A percentile compares a stretch with the other conserved stretches of the same genome.
These are phyloP conservation scores for Paramyrothecium sp. DNA, from an alignment of 2,329 filamentous ascomycete species.

Conservation along the genomic window DNA sequence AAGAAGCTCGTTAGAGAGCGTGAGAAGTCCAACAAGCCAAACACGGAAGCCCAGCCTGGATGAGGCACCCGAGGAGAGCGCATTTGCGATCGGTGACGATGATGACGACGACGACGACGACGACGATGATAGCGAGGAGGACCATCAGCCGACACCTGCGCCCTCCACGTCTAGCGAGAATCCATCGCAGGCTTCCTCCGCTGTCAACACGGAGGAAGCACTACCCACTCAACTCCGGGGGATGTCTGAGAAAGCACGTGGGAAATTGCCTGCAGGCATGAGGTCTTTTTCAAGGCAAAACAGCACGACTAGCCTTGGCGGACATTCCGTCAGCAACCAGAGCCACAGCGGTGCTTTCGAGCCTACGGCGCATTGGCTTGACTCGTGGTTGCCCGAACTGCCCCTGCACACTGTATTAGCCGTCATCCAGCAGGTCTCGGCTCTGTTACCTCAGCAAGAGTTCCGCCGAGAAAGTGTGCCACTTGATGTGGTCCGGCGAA, in stretches of 20 bases:
- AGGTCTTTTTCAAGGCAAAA: conserved; percentile 87
- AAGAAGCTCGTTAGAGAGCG: conserved; percentile 66
- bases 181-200: conserved; percentile 66
- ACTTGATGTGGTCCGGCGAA: conserved; percentile 48
- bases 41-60: conserved; percentile 24
- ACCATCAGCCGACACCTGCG: conserved; percentile 54
- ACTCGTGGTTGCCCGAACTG: conserved; percentile 88
- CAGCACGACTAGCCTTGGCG: conserved; percentile 77
- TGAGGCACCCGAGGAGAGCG: conserved; percentile 59
- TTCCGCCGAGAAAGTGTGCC: conserved; percentile 39
- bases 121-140: conserved; percentile 46
- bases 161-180: conserved; percentile 64
- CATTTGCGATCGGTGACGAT: conserved; percentile 89
- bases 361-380: conserved; percentile 82
- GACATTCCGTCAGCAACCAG: conserved; percentile 58
- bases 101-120: conserved; percentile 64
- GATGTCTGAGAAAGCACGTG: conserved; percentile 96
- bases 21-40: conserved; percentile 54
- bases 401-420: conserved; percentile 84
- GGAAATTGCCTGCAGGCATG: conserved; percentile 87
- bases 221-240: conserved; percentile 80
- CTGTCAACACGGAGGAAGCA: conserved; percentile 69
- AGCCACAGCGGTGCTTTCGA: conserved; percentile 65
- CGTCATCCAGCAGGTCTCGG: conserved; percentile 66
- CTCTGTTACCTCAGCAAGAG: conserved; percentile 53